Evolutionary conservation across 495 filamentous ascomycete genomes (phyloP), one percentile per base, ranked within the genome.

Genomic region (Penicillium cosmopolitanum): DNA sequence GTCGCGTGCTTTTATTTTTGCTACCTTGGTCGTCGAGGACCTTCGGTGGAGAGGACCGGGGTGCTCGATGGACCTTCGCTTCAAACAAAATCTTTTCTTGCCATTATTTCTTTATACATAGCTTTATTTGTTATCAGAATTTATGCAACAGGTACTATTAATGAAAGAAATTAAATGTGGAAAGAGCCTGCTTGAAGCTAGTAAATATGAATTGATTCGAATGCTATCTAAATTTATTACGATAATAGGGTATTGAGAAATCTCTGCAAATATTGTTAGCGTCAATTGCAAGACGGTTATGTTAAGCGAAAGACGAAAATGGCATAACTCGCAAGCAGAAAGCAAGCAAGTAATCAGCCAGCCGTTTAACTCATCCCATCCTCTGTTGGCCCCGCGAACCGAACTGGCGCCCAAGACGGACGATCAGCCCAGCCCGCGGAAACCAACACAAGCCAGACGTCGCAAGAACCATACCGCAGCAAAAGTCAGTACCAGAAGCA

Each of bases 321-420:
- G 51, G 23, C 18, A 53, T 23, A 40, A 38, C 15, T 47, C 42
- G 48, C 51, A 61, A 60, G 54, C 25, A 65, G 42, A 40, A 53
- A 34, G 28, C 38, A 65, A 61, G 55, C 48, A 54, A 53, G 51
- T 64, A 68, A 72, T 88, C 85, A 87, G 85, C 73, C 85, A 87
- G 84, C 86, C 84, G 77, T 66, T 78, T 80, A 84, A 87, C 77
- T 85, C 85, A 87, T 79, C 78, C 79, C 78, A 73, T 79, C 78
- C 73, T 70, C 81, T 77, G 74, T 78, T 80, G 80, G 71, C 74
- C 66, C 59, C 69, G 51, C 69, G 64, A 73, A 64, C 71, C 59
- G 63, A 58, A 65, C 73, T 71, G 69, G 69, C 76, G 72, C 65
- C 79, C 84, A 89, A 82, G 74, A 88, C 85, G 84, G 75, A 79